phyloP scores from a whole-genome alignment of 495 filamentous ascomycete genomes.

The Aspergillus conjunctus region DNA sequence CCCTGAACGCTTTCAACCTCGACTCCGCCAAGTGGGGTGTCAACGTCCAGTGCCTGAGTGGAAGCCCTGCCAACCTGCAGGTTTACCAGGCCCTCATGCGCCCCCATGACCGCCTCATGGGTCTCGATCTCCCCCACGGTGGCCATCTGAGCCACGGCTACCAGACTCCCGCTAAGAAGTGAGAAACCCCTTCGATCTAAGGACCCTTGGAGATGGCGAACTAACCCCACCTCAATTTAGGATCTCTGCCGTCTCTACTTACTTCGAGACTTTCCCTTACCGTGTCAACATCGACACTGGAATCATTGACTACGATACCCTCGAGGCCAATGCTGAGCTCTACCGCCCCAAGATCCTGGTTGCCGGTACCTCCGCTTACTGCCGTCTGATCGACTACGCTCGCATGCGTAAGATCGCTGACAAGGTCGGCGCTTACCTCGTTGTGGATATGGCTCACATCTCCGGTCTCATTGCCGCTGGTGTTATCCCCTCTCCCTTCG shows the following conservation, averaged over 20 bases:
- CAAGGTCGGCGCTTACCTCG: conserved; percentile 89
- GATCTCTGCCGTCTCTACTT: conserved; percentile 91
- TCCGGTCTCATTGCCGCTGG: conserved; percentile 91
- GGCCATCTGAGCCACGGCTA: conserved; percentile 98
- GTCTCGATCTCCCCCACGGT: conserved; percentile 94
- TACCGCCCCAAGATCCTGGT: conserved; percentile 96
- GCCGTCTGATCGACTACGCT: conserved; percentile 94
- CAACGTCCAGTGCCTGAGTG: conserved; percentile 94
- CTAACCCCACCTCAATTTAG: conserved; percentile 35
- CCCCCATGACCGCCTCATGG: conserved; percentile 95
- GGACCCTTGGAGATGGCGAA: conserved; percentile 20
- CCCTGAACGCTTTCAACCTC: conserved; percentile 87
- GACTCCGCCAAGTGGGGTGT: conserved; percentile 93
- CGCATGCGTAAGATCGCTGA: conserved; percentile 97
- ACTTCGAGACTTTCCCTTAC: conserved; percentile 95
- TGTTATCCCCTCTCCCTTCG: conserved; percentile 93
- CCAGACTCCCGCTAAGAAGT: conserved; percentile 91
- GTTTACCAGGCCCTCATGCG: conserved; percentile 99
- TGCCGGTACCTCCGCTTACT: conserved; percentile 98
- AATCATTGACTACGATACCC: conserved; percentile 93
- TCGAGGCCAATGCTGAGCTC: conserved; percentile 89
- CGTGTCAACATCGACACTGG: conserved; percentile 88
- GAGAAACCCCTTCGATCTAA: conserved; percentile 32
- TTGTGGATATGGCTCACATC: conserved; percentile 99
- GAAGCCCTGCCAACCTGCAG: conserved; percentile 91